A percentile compares a stretch with the other conserved stretches of the same genome.
phyloP scores from a whole-genome alignment of 768 basidiomycete genomes.

The Mycena amicta region DNA sequence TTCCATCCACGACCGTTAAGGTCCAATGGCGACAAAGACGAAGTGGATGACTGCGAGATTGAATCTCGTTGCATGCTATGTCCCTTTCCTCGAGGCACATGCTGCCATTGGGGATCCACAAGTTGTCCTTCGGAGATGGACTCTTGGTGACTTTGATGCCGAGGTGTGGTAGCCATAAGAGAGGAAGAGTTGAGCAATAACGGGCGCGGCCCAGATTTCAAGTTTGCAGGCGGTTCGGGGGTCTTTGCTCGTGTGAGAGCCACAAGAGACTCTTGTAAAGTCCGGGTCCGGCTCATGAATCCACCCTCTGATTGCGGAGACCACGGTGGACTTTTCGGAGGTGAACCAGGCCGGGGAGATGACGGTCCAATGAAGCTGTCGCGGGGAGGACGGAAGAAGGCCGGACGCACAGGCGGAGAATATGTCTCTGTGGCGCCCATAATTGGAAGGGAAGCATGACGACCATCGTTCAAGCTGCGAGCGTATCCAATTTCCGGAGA shows the following conservation, averaged over 20 bases:
- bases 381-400: constrained; percentile 57
- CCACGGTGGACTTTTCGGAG: constrained; percentile 36
- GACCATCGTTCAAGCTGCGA: constrained; percentile 20
- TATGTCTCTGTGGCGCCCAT: constrained; percentile 39
- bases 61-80: constrained; percentile 44
- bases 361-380: constrained; percentile 51
- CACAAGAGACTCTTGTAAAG: constrained; percentile 46
- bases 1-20: constrained; percentile 36
- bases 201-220: constrained; percentile 67
- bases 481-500: constrained; percentile 3
- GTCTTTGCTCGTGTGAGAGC: constrained; percentile 39
- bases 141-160: constrained; percentile 8
- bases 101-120: constrained; percentile 48
- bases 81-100: constrained; percentile 45
- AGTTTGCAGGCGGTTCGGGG: constrained; percentile 35
- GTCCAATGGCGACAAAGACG: constrained; percentile 65
- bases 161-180: constrained; percentile 38
- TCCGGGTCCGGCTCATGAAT: constrained; percentile 40
- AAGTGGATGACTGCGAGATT: constrained; percentile 61
- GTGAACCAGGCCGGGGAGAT: constrained; percentile 30
- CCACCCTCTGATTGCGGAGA: constrained; percentile 31
- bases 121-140: constrained; percentile 41
- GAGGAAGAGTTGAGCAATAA: constrained; percentile 61
- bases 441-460: constrained; percentile 44
- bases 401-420: constrained; percentile 60